Conservation (phyloP, 2,329 filamentous ascomycete species). For the Sarocladium kiliense region DNA sequence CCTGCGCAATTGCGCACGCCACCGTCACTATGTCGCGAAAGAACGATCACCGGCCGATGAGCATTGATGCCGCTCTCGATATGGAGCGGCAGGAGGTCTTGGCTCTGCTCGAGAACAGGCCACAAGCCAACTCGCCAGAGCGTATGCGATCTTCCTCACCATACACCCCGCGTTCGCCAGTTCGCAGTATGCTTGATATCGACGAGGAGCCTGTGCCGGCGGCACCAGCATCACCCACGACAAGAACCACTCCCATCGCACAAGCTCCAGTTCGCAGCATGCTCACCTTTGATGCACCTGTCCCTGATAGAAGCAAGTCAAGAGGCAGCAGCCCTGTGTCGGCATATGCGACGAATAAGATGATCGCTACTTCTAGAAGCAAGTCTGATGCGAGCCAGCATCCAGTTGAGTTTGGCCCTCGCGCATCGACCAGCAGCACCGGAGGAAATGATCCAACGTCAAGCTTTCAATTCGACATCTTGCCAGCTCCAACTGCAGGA, state of each 20-base stretch:
- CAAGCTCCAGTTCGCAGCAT: conserved; percentile 59
- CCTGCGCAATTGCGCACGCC: background rate
- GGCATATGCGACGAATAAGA: conserved; percentile 19
- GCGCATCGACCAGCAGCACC: conserved; percentile 15
- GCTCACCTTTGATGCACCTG: conserved; percentile 46
- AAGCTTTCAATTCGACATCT: conserved; percentile 50
- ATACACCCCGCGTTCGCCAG: conserved; percentile 55
- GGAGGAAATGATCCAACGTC: conserved; percentile 37
- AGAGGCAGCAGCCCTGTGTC: conserved; percentile 17
- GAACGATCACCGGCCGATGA: conserved; percentile 49
- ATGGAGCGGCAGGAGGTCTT: conserved; percentile 72
- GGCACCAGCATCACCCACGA: conserved; percentile 8
- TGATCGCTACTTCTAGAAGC: conserved; percentile 35
- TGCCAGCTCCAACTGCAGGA: conserved; percentile 26
- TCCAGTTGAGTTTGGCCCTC: conserved; percentile 39
- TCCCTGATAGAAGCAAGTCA: conserved; percentile 22
- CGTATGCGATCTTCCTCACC: conserved; percentile 47
- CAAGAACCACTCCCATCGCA: conserved; percentile 29
- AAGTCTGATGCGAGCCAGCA: conserved; percentile 49
- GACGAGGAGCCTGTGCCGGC: conserved; percentile 33
- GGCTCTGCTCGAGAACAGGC: conserved; percentile 56
- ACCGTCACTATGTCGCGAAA: conserved; percentile 25
- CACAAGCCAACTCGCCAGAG: conserved; percentile 25
- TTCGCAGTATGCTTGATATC: conserved; percentile 64
- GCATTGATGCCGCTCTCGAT: conserved; percentile 70